Percentiles rank a stretch among this genome's conserved stretches.
phyloP scores from a whole-genome alignment of 2,329 filamentous ascomycete species.

The Colletotrichum noveboracense region DNA sequence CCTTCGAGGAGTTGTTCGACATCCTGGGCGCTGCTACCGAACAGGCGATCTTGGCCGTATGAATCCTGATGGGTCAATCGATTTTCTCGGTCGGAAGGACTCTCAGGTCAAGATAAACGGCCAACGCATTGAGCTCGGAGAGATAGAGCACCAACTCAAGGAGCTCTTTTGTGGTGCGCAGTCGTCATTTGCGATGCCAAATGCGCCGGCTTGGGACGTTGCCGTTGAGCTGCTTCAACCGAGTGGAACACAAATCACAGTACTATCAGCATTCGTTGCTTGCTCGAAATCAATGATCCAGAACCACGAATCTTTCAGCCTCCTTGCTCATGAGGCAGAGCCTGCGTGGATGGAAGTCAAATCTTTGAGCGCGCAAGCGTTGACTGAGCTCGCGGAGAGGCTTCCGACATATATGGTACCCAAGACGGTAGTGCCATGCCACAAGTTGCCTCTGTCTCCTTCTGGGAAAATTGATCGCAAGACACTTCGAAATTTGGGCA shows the following conservation, averaged over 20 bases:
- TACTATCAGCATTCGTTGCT: not conserved
- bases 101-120: constrained; percentile 24
- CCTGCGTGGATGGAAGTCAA: not conserved
- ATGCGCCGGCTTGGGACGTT: not conserved
- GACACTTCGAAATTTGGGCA: not conserved
- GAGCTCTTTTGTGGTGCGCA: not conserved
- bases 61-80: constrained; percentile 13
- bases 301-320: fast-evolving
- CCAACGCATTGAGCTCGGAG: constrained; percentile 22
- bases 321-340: not conserved
- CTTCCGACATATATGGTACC: constrained; percentile 20
- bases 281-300: not conserved
- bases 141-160: constrained; percentile 24
- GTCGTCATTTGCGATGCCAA: not conserved
- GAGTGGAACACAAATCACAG: not conserved
- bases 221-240: not conserved
- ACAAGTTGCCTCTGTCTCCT: not conserved
- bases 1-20: not conserved
- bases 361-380: not conserved
- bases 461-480: constrained; percentile 15
- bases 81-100: constrained; percentile 21
- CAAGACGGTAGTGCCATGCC: not conserved
- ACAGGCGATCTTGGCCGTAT: constrained; percentile 12
- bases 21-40: constrained; percentile 5
- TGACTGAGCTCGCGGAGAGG: not conserved